A percentile compares a stretch with the other conserved stretches of the same genome.
Conservation (phyloP, 805 yeast species). For the Sporopachydermia lactativora region DNA sequence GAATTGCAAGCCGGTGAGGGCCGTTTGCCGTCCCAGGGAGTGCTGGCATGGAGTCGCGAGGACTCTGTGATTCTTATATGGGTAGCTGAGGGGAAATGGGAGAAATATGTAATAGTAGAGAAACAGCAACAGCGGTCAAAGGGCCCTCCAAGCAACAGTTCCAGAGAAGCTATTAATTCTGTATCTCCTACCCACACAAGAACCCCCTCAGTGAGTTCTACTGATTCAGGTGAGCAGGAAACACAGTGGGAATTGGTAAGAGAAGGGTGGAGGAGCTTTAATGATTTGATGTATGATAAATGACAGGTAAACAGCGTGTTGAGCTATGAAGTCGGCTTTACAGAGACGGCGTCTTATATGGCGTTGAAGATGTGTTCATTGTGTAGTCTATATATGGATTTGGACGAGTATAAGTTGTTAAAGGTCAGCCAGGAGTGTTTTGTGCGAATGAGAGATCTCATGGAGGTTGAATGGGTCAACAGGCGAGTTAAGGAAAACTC, state of each 20-base stretch:
- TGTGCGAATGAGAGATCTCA: too few species aligned
- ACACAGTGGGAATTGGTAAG: constrained; percentile 43
- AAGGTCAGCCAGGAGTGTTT: too few species aligned
- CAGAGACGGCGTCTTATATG: too few species aligned
- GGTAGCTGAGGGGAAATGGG: constrained; percentile 69
- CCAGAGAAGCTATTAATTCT: background rate
- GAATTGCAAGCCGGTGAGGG: background rate
- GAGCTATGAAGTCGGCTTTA: too few species aligned
- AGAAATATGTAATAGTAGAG: constrained; percentile 62
- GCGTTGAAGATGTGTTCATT: too few species aligned
- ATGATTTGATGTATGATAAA: constrained; percentile 17
- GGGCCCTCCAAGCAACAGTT: constrained; percentile 5
- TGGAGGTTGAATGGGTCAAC: too few species aligned
- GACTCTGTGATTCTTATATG: constrained; percentile 64
- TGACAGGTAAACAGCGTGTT: too few species aligned
- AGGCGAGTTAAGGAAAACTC: too few species aligned
- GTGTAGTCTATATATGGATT: too few species aligned
- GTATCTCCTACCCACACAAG: constrained; percentile 4
- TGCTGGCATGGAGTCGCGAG: constrained; percentile 66
- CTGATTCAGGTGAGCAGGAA: constrained; percentile 12
- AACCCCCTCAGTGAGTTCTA: constrained; percentile 8
- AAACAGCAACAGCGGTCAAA: constrained; percentile 16
- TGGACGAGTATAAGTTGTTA: too few species aligned
- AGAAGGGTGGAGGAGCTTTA: constrained; percentile 59
- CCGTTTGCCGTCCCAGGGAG: constrained; percentile 23